phyloP scores from a whole-genome alignment of 768 basidiomycete genomes.

The Multifurca ochricompacta region DNA sequence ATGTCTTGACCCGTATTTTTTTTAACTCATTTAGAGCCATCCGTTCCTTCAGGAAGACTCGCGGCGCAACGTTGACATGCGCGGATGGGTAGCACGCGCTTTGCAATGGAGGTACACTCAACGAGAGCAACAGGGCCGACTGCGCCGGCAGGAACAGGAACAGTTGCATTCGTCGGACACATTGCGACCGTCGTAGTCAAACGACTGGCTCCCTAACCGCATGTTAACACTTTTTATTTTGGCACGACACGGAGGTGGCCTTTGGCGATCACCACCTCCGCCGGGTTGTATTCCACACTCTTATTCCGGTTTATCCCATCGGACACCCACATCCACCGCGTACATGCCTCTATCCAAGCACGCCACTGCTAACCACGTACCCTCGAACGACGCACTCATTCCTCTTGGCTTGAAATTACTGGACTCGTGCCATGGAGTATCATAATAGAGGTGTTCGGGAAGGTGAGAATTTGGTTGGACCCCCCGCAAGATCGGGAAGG shows the following conservation, averaged over 20 bases:
- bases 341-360: conserved; percentile 3
- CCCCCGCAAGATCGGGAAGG: conserved; percentile 2
- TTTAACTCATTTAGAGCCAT: conserved; percentile 44
- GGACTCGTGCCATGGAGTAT: background rate
- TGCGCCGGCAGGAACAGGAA: conserved; percentile 7
- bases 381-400: background rate
- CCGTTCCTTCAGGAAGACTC: conserved; percentile 65
- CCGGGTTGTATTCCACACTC: conserved; percentile 5
- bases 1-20: background rate
- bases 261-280: background rate
- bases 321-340: background rate
- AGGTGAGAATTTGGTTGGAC: background rate
- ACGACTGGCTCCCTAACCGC: background rate
- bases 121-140: conserved; percentile 6
- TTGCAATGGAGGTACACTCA: conserved; percentile 25
- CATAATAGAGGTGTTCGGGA: conserved; percentile 7
- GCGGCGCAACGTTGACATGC: conserved; percentile 71
- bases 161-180: conserved; percentile 11
- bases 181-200: conserved; percentile 5
- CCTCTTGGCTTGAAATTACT: background rate
- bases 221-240: background rate
- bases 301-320: background rate
- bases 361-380: background rate
- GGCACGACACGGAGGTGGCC: background rate
- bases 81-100: conserved; percentile 65